A percentile compares a stretch with the other conserved stretches of the same genome.
Evolutionary conservation across 2,329 filamentous ascomycete genomes (phyloP).

Genomic region (Elsinoe perseae): DNA sequence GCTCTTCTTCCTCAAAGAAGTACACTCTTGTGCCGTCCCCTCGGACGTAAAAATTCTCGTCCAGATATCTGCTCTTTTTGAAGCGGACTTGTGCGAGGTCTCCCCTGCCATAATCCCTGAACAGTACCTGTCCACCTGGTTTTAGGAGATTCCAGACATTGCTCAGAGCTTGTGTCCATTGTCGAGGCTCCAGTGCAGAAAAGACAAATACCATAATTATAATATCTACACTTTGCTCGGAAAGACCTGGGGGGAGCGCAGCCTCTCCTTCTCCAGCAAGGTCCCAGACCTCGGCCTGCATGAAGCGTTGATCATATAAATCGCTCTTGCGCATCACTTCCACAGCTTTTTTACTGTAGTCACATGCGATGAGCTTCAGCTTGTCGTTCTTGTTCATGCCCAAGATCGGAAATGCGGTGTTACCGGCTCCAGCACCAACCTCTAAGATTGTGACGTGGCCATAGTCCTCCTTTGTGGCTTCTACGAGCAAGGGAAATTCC

Average conservation of each 20-base stretch:
- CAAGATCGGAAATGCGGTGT: conserved; percentile 89
- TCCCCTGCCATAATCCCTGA: conserved; percentile 92
- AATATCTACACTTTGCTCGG: conserved; percentile 75
- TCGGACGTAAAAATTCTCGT: conserved; percentile 94
- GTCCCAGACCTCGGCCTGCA: conserved; percentile 94
- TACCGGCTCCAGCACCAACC: conserved; percentile 90
- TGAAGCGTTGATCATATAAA: conserved; percentile 59
- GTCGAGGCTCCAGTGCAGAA: conserved; percentile 73
- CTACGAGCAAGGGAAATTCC: conserved; percentile 82
- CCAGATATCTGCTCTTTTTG: conserved; percentile 87
- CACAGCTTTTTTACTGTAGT: conserved; percentile 92
- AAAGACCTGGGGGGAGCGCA: conserved; percentile 64
- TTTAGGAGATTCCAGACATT: conserved; percentile 81
- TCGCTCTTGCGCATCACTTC: conserved; percentile 80
- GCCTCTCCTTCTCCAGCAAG: conserved; percentile 51
- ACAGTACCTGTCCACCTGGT: conserved; percentile 85
- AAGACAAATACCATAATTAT: conserved; percentile 97
- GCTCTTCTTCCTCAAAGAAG: conserved; percentile 85
- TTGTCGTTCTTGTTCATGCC: conserved; percentile 73
- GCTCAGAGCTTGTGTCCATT: conserved; percentile 74
- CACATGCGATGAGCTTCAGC: conserved; percentile 83
- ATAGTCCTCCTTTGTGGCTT: conserved; percentile 62
- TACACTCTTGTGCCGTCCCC: conserved; percentile 95
- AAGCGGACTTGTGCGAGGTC: conserved; percentile 95
- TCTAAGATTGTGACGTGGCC: conserved; percentile 70